A percentile compares a stretch with the other conserved stretches of the same genome.
phyloP scores from a whole-genome alignment of 2,329 filamentous ascomycete species.

The Scytalidium sp. region DNA sequence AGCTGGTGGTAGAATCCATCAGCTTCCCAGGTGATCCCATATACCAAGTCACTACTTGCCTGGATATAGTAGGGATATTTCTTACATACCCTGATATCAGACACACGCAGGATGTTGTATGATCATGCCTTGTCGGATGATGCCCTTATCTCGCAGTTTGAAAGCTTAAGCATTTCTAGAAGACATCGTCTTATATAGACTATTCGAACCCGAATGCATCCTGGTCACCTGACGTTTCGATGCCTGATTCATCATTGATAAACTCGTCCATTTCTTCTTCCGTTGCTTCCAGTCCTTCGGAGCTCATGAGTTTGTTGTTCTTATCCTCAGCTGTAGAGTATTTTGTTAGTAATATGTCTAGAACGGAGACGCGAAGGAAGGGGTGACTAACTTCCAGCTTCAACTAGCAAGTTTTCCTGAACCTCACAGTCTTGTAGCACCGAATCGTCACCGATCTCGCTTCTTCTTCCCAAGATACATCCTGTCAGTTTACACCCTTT shows the following conservation, averaged over 20 bases:
- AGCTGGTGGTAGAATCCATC: too few species aligned
- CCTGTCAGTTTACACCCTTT: conserved; percentile 82
- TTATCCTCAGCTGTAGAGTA: conserved; percentile 57
- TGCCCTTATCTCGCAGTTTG: not conserved
- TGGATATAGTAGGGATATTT: too few species aligned
- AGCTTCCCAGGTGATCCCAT: too few species aligned
- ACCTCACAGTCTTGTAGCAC: conserved; percentile 89
- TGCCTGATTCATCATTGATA: conserved; percentile 25
- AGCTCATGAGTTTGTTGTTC: conserved; percentile 65
- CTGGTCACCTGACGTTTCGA: not conserved
- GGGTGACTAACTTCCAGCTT: conserved; percentile 63
- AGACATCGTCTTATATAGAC: conserved; percentile 7
- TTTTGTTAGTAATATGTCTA: conserved; percentile 14
- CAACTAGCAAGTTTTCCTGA: conserved; percentile 83
- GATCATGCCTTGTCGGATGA: too few species aligned
- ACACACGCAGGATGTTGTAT: too few species aligned
- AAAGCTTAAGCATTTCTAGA: not conserved
- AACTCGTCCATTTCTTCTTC: conserved; percentile 57
- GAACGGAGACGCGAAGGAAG: not conserved
- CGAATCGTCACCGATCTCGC: conserved; percentile 77
- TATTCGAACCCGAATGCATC: not conserved
- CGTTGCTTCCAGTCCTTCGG: conserved; percentile 61
- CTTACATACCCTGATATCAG: too few species aligned
- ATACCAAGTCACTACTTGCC: too few species aligned
- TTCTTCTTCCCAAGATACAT: conserved; percentile 80